A percentile compares a stretch with the other conserved stretches of the same genome.
These are phyloP conservation scores for Colletotrichum simmondsii DNA, from an alignment of 2,329 filamentous ascomycete species.

Conservation along the genomic window DNA sequence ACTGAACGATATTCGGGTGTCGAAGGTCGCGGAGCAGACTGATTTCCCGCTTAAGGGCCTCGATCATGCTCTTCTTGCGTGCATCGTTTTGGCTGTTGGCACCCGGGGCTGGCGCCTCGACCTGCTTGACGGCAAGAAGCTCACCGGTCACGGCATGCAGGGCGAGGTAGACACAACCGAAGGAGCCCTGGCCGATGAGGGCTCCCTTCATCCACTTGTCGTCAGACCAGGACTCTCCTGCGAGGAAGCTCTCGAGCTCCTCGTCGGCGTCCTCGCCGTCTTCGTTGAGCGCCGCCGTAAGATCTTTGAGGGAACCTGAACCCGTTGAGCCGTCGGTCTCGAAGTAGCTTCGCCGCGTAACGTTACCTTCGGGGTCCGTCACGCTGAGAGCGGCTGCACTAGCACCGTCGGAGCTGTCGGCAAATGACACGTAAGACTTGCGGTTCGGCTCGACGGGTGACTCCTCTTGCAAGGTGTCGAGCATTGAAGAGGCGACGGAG, in stretches of 20 bases:
- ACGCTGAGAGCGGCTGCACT: constrained; percentile 66
- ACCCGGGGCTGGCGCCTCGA: constrained; percentile 85
- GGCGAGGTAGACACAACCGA: constrained; percentile 94
- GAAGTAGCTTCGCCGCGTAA: constrained; percentile 81
- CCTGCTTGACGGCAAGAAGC: constrained; percentile 97
- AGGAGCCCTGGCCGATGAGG: constrained; percentile 95
- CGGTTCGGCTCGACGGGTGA: constrained; percentile 87
- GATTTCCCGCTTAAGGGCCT: constrained; percentile 96
- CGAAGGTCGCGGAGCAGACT: constrained; percentile 92
- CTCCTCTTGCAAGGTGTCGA: constrained; percentile 92
- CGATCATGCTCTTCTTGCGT: constrained; percentile 98
- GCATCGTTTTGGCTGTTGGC: constrained; percentile 85
- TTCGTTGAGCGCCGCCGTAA: constrained; percentile 86
- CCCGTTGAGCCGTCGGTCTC: constrained; percentile 81
- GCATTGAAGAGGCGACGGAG: constrained; percentile 87
- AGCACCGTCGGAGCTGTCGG: constrained; percentile 79
- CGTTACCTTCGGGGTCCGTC: constrained; percentile 80
- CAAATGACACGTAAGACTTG: constrained; percentile 94
- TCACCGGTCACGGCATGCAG: constrained; percentile 96
- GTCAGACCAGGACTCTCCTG: constrained; percentile 94
- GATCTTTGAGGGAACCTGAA: constrained; percentile 81
- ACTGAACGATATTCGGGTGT: constrained; percentile 97
- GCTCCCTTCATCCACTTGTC: constrained; percentile 99
- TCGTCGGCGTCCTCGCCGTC: constrained; percentile 94
- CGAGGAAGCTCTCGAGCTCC: constrained; percentile 88